Evolutionary conservation across 1,139 yeast genomes (phyloP), one percentile per base, ranked within the genome.

Genomic region (Debaryomyces psychrophilus): DNA sequence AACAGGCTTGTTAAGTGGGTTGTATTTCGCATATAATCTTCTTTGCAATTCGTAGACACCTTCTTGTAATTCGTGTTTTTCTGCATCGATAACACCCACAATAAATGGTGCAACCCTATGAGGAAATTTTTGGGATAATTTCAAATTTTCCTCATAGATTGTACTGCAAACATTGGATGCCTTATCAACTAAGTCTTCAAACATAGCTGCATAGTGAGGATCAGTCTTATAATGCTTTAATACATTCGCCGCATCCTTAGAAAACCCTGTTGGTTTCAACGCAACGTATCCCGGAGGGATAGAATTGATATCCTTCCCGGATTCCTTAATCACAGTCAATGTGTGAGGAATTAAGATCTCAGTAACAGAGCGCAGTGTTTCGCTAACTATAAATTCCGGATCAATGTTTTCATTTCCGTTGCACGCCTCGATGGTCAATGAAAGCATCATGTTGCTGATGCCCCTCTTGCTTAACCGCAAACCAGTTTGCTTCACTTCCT

Each of bases 41-140:
- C 97, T 81, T 72, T 93, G 98, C 54, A 90, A 79, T 55, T 87
- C 90, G 64, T 92, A 92, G 31, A 92, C 97, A 57, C 96, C 97
- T 52, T 82, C 85, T 69, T 93, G 98, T 51, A 92, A 76, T 51
- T 86, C 88, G 65, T 79, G 81, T 66, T 90, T 89, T 68, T 93
- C 99, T 39, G 98, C 99, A 64, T 93, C 99, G 59, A 93, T 79
- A 40, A 90, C 92, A 31, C 90, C 85, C 31, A 88, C 89, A 22
- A 89, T 90, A 62, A 89, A 85, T 28, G 96, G 97, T 9, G 92
- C 77, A 28, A 77, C 77, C 67, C 96, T 77, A 23, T 73, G 73
- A 4, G 93, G 95, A 55, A 83, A 89, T 56, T 77, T 63, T 45
- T 59, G 47, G 8, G 71, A 61, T 44, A 85, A 67, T 49, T 67